Percentiles rank a stretch among this genome's conserved stretches.
phyloP scores from a whole-genome alignment of 129 eudicot species.

The Artemisia argyi region DNA sequence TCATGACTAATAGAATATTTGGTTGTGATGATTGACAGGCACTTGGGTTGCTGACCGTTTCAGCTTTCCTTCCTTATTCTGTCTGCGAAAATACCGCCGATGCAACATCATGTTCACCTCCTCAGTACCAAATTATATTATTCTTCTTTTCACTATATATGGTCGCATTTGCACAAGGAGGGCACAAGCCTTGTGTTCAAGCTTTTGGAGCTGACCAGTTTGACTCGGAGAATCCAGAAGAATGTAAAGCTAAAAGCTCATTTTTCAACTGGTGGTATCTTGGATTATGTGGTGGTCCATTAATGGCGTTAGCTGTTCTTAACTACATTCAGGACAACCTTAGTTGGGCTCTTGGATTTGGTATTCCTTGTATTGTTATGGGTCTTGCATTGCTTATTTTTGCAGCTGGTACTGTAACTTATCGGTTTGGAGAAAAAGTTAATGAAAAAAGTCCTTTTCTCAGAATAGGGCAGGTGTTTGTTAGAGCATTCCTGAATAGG shows the following conservation, averaged over 20 bases:
- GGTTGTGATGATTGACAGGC: conserved; percentile 37
- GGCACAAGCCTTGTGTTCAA: conserved; percentile 59
- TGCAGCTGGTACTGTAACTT: conserved; percentile 48
- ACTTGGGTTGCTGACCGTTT: conserved; percentile 38
- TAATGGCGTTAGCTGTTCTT: conserved; percentile 34
- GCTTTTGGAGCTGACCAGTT: conserved; percentile 87
- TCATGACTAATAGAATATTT: not conserved
- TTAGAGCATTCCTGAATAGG: conserved; percentile 44
- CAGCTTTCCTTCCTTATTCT: conserved; percentile 37
- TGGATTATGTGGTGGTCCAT: conserved; percentile 46
- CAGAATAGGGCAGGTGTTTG: conserved; percentile 47
- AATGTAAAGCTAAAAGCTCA: conserved; percentile 56
- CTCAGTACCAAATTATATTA: conserved; percentile 31
- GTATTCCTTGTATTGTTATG: conserved; percentile 58
- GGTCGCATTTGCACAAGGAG: conserved; percentile 62
- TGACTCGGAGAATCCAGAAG: conserved; percentile 52
- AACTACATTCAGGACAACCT: conserved; percentile 63
- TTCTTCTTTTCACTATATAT: conserved; percentile 59
- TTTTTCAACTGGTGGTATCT: conserved; percentile 83
- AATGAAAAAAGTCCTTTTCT: conserved; percentile 44
- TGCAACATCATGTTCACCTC: conserved; percentile 28
- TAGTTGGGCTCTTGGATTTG: conserved; percentile 74
- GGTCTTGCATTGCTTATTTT: conserved; percentile 46
- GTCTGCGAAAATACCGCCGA: conserved; percentile 29
- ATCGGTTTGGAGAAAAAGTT: conserved; percentile 41